Evolutionary conservation across 1,284 basidiomycete genomes (phyloP), one percentile per base, ranked within the genome.

Genomic region (Volvariella volvacea): DNA sequence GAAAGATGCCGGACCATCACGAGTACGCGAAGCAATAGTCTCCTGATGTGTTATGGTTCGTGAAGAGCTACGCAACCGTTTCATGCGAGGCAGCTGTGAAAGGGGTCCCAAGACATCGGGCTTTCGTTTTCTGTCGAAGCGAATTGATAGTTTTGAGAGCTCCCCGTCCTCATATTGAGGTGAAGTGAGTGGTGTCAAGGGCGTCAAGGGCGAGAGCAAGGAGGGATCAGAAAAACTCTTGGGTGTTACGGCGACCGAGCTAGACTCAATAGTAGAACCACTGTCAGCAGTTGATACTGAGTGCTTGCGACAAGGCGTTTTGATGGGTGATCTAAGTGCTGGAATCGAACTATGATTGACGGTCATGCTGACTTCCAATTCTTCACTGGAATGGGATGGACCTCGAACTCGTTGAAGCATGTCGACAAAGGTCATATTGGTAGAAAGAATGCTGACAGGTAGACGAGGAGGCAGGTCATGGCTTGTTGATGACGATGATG

Each of bases 201-300:
- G 53, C 15, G 49, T 55, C 37, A 55, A 48, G 14, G 54, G 52
- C n/a, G 52, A 51, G 12, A 49, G 47, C 22, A 19, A n/a, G 19
- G 28, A 39, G 32, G 37, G 38, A 4, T 9, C 17, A 30, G 40
- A 16, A 8, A 16, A 31, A 22, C 15, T 22, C 22, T 16, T 42
- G 15, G 28, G 25, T 14, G 40, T 12, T 4, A 15, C 38, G 20
- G 12, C 22, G n/a, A 14, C 28, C 19, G 25, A 28, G 22, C n/a
- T 10, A 22, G 34, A 20, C 4, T 36, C 19, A n/a, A 36, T 8
- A 36, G 15, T 36, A 8, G 6, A 31, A n/a, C 7, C 34, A 36
- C 34, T 6, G 14, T 6, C n/a, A n/a, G 8, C 14, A n/a, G 15
- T 15, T 20, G 34, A 36, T 12, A 28, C 12, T 6, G 25, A 12